A percentile compares a stretch with the other conserved stretches of the same genome.
Evolutionary conservation across 495 filamentous ascomycete species (phyloP).

Genomic region (Tuber brumale): DNA sequence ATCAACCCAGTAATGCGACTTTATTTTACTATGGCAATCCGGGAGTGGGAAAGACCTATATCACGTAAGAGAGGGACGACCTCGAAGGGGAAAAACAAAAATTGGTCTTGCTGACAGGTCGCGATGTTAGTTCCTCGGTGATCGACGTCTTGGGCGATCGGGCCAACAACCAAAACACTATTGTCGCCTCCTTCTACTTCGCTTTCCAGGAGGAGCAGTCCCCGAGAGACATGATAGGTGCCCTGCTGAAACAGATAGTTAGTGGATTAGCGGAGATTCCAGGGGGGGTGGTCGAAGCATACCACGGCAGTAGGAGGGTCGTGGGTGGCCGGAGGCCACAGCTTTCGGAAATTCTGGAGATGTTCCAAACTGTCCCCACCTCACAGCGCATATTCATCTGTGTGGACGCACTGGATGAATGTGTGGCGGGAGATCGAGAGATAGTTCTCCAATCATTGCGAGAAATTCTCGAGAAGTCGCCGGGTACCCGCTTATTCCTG

Average conservation of each 20-base stretch:
- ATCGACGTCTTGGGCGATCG: not conserved
- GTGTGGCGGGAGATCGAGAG: not conserved
- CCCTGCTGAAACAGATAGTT: not conserved
- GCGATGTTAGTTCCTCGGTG: not conserved
- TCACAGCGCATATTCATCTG: not conserved
- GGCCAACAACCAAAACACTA: not conserved
- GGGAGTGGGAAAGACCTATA: not conserved
- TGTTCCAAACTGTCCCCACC: not conserved
- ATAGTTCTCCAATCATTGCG: not conserved
- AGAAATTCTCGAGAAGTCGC: not conserved
- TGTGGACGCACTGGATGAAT: not conserved
- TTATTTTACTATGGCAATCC: not conserved
- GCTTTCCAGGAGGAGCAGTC: not conserved
- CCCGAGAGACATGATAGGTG: not conserved
- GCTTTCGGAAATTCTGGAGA: not conserved
- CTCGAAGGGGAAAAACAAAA: not conserved
- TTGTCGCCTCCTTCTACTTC: not conserved
- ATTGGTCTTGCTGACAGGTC: not conserved
- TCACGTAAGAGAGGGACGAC: not conserved
- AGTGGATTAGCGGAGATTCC: not conserved
- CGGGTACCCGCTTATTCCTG: not conserved
- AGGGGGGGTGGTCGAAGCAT: not conserved
- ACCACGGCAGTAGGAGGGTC: not conserved
- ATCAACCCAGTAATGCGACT: not conserved
- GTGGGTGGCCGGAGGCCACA: not conserved